These are phyloP conservation scores for Metarhizium anisopliae DNA, from an alignment of 2,329 filamentous ascomycete species.

Conservation along the genomic window DNA sequence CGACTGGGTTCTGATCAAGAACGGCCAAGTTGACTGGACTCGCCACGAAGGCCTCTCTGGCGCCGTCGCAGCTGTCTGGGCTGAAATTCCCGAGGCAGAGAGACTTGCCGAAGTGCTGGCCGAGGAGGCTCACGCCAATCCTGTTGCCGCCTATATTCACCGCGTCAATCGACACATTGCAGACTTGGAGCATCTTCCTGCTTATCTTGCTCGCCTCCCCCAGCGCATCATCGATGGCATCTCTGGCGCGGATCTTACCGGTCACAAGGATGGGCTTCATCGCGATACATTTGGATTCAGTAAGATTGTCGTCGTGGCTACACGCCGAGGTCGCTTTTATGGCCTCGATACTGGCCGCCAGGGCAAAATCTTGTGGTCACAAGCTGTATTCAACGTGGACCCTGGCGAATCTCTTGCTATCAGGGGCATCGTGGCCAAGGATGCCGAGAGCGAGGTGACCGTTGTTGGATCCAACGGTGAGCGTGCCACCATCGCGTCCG, in stretches of 20 bases:
- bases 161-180: constrained; percentile 72
- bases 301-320: constrained; percentile 75
- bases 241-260: constrained; percentile 43
- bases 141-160: constrained; percentile 76
- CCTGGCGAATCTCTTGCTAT: constrained; percentile 53
- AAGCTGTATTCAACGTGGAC: constrained; percentile 50
- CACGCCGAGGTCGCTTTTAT: constrained; percentile 68
- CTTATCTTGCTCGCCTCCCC: constrained; percentile 62
- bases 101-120: constrained; percentile 73
- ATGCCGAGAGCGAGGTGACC: constrained; percentile 44
- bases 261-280: constrained; percentile 36
- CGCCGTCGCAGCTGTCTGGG: constrained; percentile 71
- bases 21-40: constrained; percentile 72
- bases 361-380: constrained; percentile 69
- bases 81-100: constrained; percentile 64
- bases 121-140: constrained; percentile 75
- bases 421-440: constrained; percentile 56
- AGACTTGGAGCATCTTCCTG: constrained; percentile 69
- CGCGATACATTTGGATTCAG: constrained; percentile 80
- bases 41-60: constrained; percentile 76
- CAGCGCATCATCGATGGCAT: constrained; percentile 57
- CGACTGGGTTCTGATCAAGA: constrained; percentile 77
- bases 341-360: constrained; percentile 69
- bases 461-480: constrained; percentile 54
- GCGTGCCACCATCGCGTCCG: constrained; percentile 45